Percentiles rank a stretch among this genome's conserved stretches.
Conservation (phyloP, 2,329 filamentous ascomycete genomes). For the Aureobasidium subglaciale region DNA sequence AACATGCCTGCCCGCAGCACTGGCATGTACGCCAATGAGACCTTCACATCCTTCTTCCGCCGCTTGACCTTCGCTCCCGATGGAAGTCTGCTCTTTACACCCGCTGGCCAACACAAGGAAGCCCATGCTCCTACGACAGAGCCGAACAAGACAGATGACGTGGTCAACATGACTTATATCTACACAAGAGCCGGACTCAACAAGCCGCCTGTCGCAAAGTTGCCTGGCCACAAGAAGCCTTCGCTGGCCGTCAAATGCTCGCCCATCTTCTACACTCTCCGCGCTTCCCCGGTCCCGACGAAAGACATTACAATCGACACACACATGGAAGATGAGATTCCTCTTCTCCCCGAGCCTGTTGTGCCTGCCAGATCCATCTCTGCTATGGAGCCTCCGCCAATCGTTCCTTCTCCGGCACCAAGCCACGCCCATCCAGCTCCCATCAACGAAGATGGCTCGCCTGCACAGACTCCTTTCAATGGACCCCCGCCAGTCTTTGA, state of each 20-base stretch:
- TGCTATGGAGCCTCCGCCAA: slow-evolving; percentile 78
- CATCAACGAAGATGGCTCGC: slow-evolving; percentile 47
- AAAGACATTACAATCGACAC: slow-evolving; percentile 94
- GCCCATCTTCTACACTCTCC: slow-evolving; percentile 76
- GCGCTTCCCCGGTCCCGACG: slow-evolving; percentile 60
- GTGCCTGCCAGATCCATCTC: slow-evolving; percentile 50
- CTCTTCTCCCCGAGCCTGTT: slow-evolving; percentile 75
- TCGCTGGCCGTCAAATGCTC: slow-evolving; percentile 95
- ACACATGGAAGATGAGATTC: slow-evolving; percentile 74
- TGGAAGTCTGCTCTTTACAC: slow-evolving; percentile 86
- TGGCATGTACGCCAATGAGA: slow-evolving; percentile 92
- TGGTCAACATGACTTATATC: slow-evolving; percentile 96
- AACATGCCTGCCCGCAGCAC: slow-evolving; percentile 59
- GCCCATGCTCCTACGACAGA: slow-evolving; percentile 62
- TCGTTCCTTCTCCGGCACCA: slow-evolving; percentile 43
- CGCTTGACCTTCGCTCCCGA: slow-evolving; percentile 91
- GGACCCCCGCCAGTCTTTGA: slow-evolving; percentile 61
- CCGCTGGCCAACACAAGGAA: slow-evolving; percentile 89
- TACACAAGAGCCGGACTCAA: slow-evolving; percentile 95
- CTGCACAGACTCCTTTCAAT: slow-evolving; percentile 43
- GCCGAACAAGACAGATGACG: slow-evolving; percentile 68
- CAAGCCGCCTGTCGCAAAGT: slow-evolving; percentile 87
- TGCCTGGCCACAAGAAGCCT: slow-evolving; percentile 96
- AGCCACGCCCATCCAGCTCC: slow-evolving; percentile 39
- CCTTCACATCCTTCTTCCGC: slow-evolving; percentile 92